Percentiles rank a stretch among this genome's conserved stretches.
Evolutionary conservation across 169 alveolate genomes (phyloP).

Genomic region (Eimeria acervulina): DNA sequence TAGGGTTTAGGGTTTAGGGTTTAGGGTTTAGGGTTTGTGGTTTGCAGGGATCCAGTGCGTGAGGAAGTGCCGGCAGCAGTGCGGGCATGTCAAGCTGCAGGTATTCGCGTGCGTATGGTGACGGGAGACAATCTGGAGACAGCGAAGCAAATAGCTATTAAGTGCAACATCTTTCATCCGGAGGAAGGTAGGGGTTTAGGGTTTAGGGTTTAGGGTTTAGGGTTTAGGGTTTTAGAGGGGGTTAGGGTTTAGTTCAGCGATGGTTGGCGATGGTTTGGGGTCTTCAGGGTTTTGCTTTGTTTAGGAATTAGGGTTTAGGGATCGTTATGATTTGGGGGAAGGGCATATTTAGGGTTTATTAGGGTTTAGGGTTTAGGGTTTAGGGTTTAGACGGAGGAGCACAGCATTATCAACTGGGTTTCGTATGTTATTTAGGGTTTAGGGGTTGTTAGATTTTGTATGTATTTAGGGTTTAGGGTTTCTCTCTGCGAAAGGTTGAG

Average conservation of each 20-base stretch:
- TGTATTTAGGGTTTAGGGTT: too few species aligned
- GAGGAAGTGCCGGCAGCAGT: conserved; percentile 94
- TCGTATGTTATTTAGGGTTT: too few species aligned
- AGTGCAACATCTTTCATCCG: conserved; percentile 90
- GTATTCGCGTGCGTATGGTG: conserved; percentile 95
- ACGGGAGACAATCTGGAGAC: conserved; percentile 95
- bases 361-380: conserved; percentile 25
- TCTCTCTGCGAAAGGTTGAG: too few species aligned
- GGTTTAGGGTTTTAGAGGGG: conserved; percentile 10
- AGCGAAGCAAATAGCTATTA: conserved; percentile 93
- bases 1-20: conserved; percentile 43
- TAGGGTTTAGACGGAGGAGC: too few species aligned
- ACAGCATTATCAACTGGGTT: too few species aligned
- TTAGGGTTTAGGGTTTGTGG: conserved; percentile 15
- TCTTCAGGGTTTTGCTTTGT: neutral
- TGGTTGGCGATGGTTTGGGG: neutral
- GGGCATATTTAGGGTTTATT: neutral
- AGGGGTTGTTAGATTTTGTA: too few species aligned
- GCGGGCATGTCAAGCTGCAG: conserved; percentile 91
- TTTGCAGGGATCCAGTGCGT: conserved; percentile 89
- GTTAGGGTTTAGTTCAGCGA: neutral
- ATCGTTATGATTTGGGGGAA: conserved; percentile 87
- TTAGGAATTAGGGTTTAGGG: conserved; percentile 56
- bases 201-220: conserved; percentile 43
- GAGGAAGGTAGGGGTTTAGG: conserved; percentile 65